Conservation (phyloP, 2,329 filamentous ascomycete genomes). For the Herpotrichia juniperi region DNA sequence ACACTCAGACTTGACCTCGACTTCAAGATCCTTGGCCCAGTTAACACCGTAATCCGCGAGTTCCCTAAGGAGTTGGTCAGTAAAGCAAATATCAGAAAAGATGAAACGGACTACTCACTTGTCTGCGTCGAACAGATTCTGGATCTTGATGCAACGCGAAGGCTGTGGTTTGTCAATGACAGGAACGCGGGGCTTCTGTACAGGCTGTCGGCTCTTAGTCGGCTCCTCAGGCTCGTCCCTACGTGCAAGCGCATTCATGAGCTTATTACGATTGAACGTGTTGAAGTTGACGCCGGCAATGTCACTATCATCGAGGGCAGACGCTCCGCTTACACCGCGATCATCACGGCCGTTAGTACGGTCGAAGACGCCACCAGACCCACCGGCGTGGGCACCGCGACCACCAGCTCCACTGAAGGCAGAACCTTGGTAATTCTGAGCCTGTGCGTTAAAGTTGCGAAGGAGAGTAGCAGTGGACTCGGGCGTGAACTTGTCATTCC, state of each 20-base stretch:
- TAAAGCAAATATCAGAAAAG: neutral
- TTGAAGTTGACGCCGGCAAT: conserved; percentile 99
- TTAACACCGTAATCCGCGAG: conserved; percentile 27
- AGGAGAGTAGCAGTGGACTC: conserved; percentile 93
- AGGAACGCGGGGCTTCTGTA: conserved; percentile 74
- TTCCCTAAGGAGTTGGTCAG: conserved; percentile 33
- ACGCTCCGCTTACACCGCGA: conserved; percentile 85
- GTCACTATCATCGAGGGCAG: conserved; percentile 95
- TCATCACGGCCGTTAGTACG: conserved; percentile 88
- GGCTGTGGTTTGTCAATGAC: conserved; percentile 79
- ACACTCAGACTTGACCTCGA: conserved; percentile 91
- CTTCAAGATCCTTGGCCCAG: conserved; percentile 93
- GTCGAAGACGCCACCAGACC: conserved; percentile 76
- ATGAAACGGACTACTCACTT: conserved; percentile 68
- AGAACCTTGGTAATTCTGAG: conserved; percentile 77
- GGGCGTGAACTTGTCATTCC: conserved; percentile 99
- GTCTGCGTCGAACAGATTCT: conserved; percentile 92
- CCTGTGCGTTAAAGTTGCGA: conserved; percentile 80
- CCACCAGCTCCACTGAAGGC: conserved; percentile 90
- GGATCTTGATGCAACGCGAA: conserved; percentile 90
- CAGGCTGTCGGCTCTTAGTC: conserved; percentile 22
- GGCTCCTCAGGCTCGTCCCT: conserved; percentile 70
- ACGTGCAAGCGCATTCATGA: conserved; percentile 98
- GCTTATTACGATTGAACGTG: conserved; percentile 96
- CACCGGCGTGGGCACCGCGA: conserved; percentile 81